These are phyloP conservation scores for Kwoniella mangroviensis DNA, from an alignment of 768 basidiomycete species.

Conservation along the genomic window DNA sequence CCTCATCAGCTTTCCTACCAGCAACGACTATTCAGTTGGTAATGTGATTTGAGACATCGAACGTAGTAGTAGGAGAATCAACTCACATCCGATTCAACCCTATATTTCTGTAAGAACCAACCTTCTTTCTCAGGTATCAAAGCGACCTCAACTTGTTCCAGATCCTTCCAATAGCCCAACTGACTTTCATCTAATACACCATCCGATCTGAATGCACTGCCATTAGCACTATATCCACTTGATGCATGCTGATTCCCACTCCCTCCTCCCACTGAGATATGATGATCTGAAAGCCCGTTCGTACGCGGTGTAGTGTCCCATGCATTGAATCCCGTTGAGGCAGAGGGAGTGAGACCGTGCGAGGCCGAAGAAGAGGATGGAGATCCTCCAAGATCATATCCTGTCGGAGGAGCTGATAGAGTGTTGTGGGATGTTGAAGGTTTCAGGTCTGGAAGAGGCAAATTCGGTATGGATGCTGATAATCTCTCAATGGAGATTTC, in stretches of 20 bases:
- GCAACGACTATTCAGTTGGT: not conserved
- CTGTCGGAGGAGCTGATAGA: constrained; percentile 7
- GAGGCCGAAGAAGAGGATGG: not conserved
- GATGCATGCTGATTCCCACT: constrained; percentile 1
- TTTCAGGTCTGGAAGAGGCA: constrained; percentile 39
- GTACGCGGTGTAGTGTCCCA: constrained; percentile 40
- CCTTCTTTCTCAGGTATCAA: constrained; percentile 82
- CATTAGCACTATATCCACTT: constrained; percentile 27
- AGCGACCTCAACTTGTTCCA: constrained; percentile 72
- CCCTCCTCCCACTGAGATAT: not conserved
- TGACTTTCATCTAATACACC: constrained; percentile 63
- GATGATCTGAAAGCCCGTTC: constrained; percentile 18
- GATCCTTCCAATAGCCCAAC: constrained; percentile 82
- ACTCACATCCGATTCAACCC: constrained; percentile 74
- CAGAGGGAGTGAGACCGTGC: constrained; percentile 9
- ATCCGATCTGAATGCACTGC: constrained; percentile 19
- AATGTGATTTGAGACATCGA: not conserved
- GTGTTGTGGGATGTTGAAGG: constrained; percentile 11
- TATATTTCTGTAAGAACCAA: constrained; percentile 87
- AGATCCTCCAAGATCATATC: not conserved
- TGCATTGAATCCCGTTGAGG: constrained; percentile 21
- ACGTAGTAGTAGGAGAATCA: not conserved
- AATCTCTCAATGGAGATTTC: constrained; percentile 45
- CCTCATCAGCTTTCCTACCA: constrained; percentile 7
- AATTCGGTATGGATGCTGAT: constrained; percentile 32